Evolutionary conservation across 306 rosid species (phyloP).

Genomic region (Cyamopsis tetragonoloba): DNA sequence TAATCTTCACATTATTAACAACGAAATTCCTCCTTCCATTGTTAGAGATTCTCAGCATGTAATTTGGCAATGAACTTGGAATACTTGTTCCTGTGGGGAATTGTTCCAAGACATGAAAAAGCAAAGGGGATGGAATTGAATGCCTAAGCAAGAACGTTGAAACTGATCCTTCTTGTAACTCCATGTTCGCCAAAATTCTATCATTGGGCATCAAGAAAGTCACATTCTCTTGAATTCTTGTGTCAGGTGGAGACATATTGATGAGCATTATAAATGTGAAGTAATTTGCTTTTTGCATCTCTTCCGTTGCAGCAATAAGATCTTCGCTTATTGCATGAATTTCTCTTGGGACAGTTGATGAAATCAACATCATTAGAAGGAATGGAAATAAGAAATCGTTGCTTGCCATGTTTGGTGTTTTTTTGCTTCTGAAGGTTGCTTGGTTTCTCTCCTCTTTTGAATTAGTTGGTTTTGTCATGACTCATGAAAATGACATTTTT

Average conservation of each 20-base stretch:
- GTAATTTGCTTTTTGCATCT: constrained; percentile 70
- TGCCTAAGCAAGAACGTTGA: constrained; percentile 49
- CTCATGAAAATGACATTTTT: constrained; percentile 7
- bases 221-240: constrained; percentile 34
- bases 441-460: constrained; percentile 1
- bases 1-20: constrained; percentile 47
- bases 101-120: constrained; percentile 34
- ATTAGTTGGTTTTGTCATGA: constrained; percentile 28
- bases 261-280: constrained; percentile 58
- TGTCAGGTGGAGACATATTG: constrained; percentile 46
- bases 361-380: constrained; percentile 2
- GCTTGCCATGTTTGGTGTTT: constrained; percentile 19
- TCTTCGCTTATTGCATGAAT: constrained; percentile 4
- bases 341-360: constrained; percentile 3
- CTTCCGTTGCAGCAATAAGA: constrained; percentile 38
- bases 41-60: constrained; percentile 45
- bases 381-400: not conserved
- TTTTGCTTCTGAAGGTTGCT: not conserved
- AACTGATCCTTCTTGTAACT: constrained; percentile 14
- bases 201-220: constrained; percentile 80
- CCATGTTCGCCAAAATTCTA: constrained; percentile 35
- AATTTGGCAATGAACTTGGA: constrained; percentile 48
- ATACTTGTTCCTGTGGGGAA: constrained; percentile 55
- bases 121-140: constrained; percentile 61
- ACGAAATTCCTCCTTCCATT: constrained; percentile 47